Evolutionary conservation across 1,284 basidiomycete species (phyloP).

Genomic region (Kwoniella shivajii): DNA sequence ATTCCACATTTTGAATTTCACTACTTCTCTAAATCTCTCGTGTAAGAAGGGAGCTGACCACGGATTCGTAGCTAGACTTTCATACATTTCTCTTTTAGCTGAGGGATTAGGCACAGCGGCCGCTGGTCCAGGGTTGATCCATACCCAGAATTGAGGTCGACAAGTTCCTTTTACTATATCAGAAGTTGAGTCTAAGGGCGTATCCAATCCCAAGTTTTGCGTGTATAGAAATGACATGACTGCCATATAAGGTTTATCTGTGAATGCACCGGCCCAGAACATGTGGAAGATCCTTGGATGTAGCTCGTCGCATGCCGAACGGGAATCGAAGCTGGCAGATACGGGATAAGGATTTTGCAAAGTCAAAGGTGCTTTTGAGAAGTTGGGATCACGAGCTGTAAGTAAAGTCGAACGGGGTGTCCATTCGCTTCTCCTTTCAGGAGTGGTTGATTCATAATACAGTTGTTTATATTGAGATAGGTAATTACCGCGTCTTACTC

Average conservation of each 20-base stretch:
- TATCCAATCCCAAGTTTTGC: slow-evolving; percentile 72
- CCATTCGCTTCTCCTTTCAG: slow-evolving; percentile 28
- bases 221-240: slow-evolving; percentile 77
- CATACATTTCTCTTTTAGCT: slow-evolving; percentile 68
- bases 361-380: slow-evolving; percentile 42
- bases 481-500: slow-evolving; percentile 62
- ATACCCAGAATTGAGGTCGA: slow-evolving; percentile 79
- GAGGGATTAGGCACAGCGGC: slow-evolving; percentile 69
- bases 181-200: slow-evolving; percentile 33
- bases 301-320: slow-evolving; percentile 65
- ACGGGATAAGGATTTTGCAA: slow-evolving; percentile 39
- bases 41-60: slow-evolving; percentile 85
- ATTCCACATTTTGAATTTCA: slow-evolving; percentile 87
- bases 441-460: slow-evolving; percentile 60
- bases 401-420: slow-evolving; percentile 22
- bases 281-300: slow-evolving; percentile 77
- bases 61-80: slow-evolving; percentile 69
- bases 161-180: slow-evolving; percentile 57
- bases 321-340: slow-evolving; percentile 42
- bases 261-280: slow-evolving; percentile 83
- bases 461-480: slow-evolving; percentile 67
- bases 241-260: slow-evolving; percentile 79
- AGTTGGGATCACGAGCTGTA: slow-evolving; percentile 20
- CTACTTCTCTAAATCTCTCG: slow-evolving; percentile 72
- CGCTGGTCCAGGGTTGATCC: slow-evolving; percentile 77